Percentiles rank a stretch among this genome's conserved stretches.
These are phyloP conservation scores for Magnusiomyces tetraspermus DNA, from an alignment of 1,139 yeast species.

Conservation along the genomic window DNA sequence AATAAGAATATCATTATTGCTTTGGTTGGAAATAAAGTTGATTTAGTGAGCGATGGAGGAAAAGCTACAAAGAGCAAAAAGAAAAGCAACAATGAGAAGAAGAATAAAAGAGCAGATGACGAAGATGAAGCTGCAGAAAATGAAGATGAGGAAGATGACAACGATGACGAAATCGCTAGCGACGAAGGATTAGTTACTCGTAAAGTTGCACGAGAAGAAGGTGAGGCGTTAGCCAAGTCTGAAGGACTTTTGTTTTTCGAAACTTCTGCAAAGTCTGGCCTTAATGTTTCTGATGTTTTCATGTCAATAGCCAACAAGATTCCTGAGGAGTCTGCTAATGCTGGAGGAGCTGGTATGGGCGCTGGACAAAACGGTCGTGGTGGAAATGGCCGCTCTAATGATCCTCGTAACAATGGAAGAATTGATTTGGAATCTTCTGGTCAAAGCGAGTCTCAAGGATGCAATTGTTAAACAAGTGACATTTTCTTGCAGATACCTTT, in stretches of 20 bases:
- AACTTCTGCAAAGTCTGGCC: conserved; percentile 90
- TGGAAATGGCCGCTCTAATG: conserved; percentile 5
- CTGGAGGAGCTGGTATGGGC: conserved; percentile 3
- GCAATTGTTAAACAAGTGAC: conserved; percentile 7
- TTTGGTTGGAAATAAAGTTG: conserved; percentile 85
- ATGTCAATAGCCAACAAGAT: conserved; percentile 81
- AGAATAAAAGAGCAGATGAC: background rate
- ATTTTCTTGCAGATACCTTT: too few relatives aligned
- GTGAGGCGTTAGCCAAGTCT: conserved; percentile 67
- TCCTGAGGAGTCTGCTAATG: conserved; percentile 38
- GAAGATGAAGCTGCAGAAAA: conserved; percentile 24
- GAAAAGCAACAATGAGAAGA: background rate
- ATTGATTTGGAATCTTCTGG: conserved; percentile 10
- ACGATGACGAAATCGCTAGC: conserved; percentile 25
- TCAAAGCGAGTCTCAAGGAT: conserved; percentile 5
- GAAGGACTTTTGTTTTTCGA: conserved; percentile 87
- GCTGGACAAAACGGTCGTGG: conserved; percentile 3
- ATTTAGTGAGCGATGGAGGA: conserved; percentile 36
- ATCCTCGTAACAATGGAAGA: conserved; percentile 9
- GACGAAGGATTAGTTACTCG: conserved; percentile 39
- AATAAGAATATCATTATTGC: conserved; percentile 85
- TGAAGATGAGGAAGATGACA: conserved; percentile 22
- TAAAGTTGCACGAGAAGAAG: conserved; percentile 83
- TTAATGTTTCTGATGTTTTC: conserved; percentile 85
- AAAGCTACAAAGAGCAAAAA: background rate